These are phyloP conservation scores for Crithidia brevicula DNA, from an alignment of 208 protist species.

Conservation along the genomic window DNA sequence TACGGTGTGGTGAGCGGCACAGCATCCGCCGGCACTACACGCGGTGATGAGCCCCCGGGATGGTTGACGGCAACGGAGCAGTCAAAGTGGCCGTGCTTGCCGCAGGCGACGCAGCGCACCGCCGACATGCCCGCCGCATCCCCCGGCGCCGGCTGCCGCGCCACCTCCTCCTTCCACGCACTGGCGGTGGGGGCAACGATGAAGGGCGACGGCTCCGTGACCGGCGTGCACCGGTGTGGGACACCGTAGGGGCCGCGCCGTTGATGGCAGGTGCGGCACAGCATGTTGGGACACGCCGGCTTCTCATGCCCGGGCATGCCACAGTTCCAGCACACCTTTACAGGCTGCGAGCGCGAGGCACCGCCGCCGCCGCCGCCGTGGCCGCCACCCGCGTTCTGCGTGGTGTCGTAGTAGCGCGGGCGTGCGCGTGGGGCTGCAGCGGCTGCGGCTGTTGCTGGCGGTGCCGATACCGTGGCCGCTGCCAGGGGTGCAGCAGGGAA, in stretches of 20 bases:
- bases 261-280: constrained; percentile 75
- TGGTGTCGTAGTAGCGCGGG: constrained; percentile 72
- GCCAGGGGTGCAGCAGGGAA: constrained; percentile 1
- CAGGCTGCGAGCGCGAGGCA: constrained; percentile 17
- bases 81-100: constrained; percentile 68
- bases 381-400: constrained; percentile 29
- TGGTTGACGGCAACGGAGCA: constrained; percentile 34
- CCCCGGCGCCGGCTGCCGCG: constrained; percentile 13
- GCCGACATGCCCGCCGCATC: constrained; percentile 42
- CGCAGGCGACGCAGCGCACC: constrained; percentile 70
- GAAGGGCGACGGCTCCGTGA: constrained; percentile 52
- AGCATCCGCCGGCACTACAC: not conserved
- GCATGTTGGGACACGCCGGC: constrained; percentile 72
- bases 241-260: constrained; percentile 38
- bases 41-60: constrained; percentile 4
- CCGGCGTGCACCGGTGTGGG: constrained; percentile 41
- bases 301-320: constrained; percentile 84
- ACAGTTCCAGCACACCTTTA: constrained; percentile 87
- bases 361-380: constrained; percentile 16
- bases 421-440: constrained; percentile 15
- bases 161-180: constrained; percentile 20
- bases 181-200: constrained; percentile 29
- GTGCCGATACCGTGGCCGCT: not conserved
- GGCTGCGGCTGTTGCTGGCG: not conserved
- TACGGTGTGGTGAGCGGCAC: constrained; percentile 19